Evolutionary conservation across 2,329 filamentous ascomycete genomes (phyloP).

Genomic region (Atkinsonella hypoxylon): DNA sequence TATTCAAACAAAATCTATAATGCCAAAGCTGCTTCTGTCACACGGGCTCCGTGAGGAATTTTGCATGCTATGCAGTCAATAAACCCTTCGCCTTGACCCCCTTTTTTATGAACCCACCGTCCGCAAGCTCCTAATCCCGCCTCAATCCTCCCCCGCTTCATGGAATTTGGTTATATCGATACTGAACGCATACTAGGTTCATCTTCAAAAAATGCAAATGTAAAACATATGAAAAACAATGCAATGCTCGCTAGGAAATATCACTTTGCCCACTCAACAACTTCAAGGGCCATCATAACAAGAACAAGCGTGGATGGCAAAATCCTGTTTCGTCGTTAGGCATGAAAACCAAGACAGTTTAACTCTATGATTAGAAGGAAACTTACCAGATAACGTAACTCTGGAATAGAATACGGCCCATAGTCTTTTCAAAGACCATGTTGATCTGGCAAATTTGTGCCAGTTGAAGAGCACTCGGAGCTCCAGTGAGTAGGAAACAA

Average conservation of each 20-base stretch:
- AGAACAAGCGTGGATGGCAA: slow-evolving; percentile 83
- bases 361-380: not conserved
- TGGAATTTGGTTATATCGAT: not conserved
- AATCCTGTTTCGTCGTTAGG: slow-evolving; percentile 48
- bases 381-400: slow-evolving; percentile 75
- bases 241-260: not conserved
- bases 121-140: not conserved
- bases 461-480: slow-evolving; percentile 84
- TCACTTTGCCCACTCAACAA: slow-evolving; percentile 69
- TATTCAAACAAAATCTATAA: not conserved
- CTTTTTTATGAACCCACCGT: not conserved
- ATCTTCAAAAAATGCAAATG: not conserved
- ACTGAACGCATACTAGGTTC: not conserved
- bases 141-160: not conserved
- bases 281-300: slow-evolving; percentile 84
- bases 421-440: slow-evolving; percentile 85
- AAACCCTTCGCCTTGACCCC: not conserved
- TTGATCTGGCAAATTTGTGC: slow-evolving; percentile 99
- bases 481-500: slow-evolving; percentile 89
- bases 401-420: slow-evolving; percentile 88
- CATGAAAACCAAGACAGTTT: slow-evolving; percentile 5
- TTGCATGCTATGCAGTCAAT: not conserved
- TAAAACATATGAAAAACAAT: not conserved
- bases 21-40: not conserved
- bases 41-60: not conserved